phyloP scores from a whole-genome alignment of 768 basidiomycete species.

The Lentinula detonsa region DNA sequence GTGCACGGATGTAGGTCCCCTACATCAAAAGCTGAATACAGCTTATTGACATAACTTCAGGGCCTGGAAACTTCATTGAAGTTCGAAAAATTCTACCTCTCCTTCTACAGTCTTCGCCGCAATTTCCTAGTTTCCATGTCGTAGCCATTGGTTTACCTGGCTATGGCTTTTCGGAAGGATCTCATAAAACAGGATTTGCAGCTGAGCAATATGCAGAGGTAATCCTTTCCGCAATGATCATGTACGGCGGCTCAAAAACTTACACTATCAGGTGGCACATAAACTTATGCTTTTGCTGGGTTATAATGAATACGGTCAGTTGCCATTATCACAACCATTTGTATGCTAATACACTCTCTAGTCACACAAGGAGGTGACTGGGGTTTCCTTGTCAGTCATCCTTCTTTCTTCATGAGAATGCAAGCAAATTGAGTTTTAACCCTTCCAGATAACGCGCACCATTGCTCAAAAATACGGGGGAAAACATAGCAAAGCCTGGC shows the following conservation, averaged over 20 bases:
- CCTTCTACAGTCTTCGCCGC: conserved; percentile 21
- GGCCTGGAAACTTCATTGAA: conserved; percentile 41
- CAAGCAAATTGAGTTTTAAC: neutral
- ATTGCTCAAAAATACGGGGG: conserved; percentile 19
- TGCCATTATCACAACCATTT: neutral
- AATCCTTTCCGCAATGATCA: neutral
- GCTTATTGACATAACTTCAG: conserved; percentile 13
- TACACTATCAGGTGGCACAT: conserved; percentile 13
- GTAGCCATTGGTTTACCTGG: conserved; percentile 39
- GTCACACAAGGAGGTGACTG: conserved; percentile 38
- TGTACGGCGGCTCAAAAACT: neutral
- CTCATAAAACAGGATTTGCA: conserved; percentile 33
- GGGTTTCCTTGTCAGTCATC: conserved; percentile 24
- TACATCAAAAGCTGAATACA: neutral
- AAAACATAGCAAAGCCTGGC: conserved; percentile 25
- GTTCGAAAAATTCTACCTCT: conserved; percentile 35
- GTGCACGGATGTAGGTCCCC: conserved; percentile 8
- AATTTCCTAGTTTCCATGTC: conserved; percentile 40
- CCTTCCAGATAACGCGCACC: conserved; percentile 10
- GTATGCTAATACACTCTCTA: conserved; percentile 6
- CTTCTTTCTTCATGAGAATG: neutral
- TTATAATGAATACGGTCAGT: conserved; percentile 26
- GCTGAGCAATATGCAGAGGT: conserved; percentile 31
- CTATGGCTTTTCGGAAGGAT: conserved; percentile 39
- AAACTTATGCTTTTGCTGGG: conserved; percentile 29